A percentile compares a stretch with the other conserved stretches of the same genome.
Evolutionary conservation across 805 yeast species (phyloP).

Genomic region (Ogataea paraovalis): DNA sequence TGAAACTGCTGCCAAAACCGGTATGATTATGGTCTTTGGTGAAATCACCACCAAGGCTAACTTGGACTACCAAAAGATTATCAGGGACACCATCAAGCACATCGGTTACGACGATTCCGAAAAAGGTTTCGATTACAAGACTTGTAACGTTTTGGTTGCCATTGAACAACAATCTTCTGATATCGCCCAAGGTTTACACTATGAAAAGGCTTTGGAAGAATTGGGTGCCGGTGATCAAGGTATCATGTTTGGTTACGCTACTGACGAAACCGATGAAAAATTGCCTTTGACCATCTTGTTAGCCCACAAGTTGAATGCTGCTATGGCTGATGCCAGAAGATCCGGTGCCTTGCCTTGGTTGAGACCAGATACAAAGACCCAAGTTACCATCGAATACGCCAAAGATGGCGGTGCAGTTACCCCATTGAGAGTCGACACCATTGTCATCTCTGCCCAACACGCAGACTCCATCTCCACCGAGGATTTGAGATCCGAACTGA

Average conservation of each 20-base stretch:
- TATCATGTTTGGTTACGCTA: slow-evolving; percentile 99
- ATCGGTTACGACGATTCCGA: slow-evolving; percentile 96
- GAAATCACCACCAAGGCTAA: slow-evolving; percentile 97
- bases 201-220: slow-evolving; percentile 91
- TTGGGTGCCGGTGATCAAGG: slow-evolving; percentile 99
- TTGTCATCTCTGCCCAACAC: slow-evolving; percentile 97
- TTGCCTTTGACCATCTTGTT: slow-evolving; percentile 91
- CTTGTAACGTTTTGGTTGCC: slow-evolving; percentile 98
- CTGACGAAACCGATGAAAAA: slow-evolving; percentile 97
- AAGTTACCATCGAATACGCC: slow-evolving; percentile 95
- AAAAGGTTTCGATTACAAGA: slow-evolving; percentile 98
- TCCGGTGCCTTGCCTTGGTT: slow-evolving; percentile 92
- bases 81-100: slow-evolving; percentile 97
- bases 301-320: slow-evolving; percentile 95
- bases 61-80: slow-evolving; percentile 93
- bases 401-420: slow-evolving; percentile 92
- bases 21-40: slow-evolving; percentile 99
- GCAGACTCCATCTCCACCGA: slow-evolving; percentile 94
- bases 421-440: slow-evolving; percentile 95
- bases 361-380: slow-evolving; percentile 99
- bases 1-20: slow-evolving; percentile 98
- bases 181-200: slow-evolving; percentile 98
- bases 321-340: slow-evolving; percentile 96
- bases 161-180: slow-evolving; percentile 99
- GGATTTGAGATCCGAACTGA: slow-evolving; percentile 77